Base-by-base conservation (phyloP, 345 rosid species). In the Eucalyptus cloeziana region DNA sequence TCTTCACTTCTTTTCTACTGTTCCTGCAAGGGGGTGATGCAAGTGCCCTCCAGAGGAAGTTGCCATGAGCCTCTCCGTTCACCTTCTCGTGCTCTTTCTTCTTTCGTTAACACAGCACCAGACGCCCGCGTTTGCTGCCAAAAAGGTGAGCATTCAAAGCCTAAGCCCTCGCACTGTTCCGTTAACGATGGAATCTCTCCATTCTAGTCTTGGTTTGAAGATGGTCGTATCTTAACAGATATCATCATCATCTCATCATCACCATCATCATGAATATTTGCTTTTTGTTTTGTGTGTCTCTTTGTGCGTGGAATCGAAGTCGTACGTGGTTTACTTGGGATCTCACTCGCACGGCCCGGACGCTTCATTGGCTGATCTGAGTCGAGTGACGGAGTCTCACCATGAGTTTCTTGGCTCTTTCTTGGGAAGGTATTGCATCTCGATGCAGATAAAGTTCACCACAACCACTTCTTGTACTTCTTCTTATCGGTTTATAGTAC, bases 251-350 rank as follows among this genome's bases (percentile, higher is more conserved):
- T 58, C 64, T 60, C 67, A 60, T 58, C 31, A 58, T 58, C 64
- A 58, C 30, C 64, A 54, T 54, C 71, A 13, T n/a, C 76, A 64
- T 64, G 43, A 69, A 69, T 69, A 21, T 69, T 69, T 64, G 2
- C 22, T 69, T 69, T 33, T 33, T 5, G 43, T 69, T 69, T 31
- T 16, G 80, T 31, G 43, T 2, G 6, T 15, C 17, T 15, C 40
- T 3, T 2, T 15, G 19, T 7, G 76, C 17, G 76, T 9, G 43
- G 80, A 40, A 69, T 31, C 11, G 24, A 69, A 94, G 94, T 89
- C 98, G 8, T 96, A 93, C 88, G 93, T 96, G 45, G 97, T 97
- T 40, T 97, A 97, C 95, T 87, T 96, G 88, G 99, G 99, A 89
- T 93, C 90, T n/a, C 97, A 97, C 90, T 92, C 91, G 24, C 98